Percentiles rank a stretch among this genome's conserved stretches.
Conservation (phyloP, 768 basidiomycete species). For the Russula sp. region DNA sequence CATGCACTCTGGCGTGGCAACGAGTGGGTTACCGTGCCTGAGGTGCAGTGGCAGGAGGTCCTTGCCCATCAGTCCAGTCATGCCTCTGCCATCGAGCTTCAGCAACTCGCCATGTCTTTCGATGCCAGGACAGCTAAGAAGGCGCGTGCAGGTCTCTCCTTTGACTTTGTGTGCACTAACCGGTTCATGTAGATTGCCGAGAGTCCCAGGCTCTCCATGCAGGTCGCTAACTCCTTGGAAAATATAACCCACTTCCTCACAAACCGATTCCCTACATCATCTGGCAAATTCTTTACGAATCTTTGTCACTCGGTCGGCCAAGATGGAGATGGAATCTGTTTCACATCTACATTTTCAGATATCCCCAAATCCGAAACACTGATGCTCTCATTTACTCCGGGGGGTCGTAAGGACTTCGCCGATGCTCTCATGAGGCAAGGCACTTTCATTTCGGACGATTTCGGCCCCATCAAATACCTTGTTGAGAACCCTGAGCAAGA, state of each 20-base stretch:
- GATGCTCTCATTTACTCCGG: slow-evolving; percentile 46
- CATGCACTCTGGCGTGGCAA: slow-evolving; percentile 46
- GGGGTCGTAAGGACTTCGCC: slow-evolving; percentile 45
- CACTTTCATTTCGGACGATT: slow-evolving; percentile 27
- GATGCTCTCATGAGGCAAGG: slow-evolving; percentile 30
- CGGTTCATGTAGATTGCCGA: slow-evolving; percentile 7
- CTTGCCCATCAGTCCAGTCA: slow-evolving; percentile 26
- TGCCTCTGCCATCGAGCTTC: slow-evolving; percentile 50
- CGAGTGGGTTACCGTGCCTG: slow-evolving; percentile 58
- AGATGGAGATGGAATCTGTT: slow-evolving; percentile 30
- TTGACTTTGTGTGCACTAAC: not conserved
- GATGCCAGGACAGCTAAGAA: slow-evolving; percentile 34
- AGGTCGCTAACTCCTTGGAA: slow-evolving; percentile 38
- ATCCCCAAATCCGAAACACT: slow-evolving; percentile 35
- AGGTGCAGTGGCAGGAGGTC: slow-evolving; percentile 42
- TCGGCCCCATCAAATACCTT: slow-evolving; percentile 42
- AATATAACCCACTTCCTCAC: slow-evolving; percentile 47
- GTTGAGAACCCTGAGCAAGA: slow-evolving; percentile 41
- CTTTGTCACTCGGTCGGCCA: slow-evolving; percentile 40
- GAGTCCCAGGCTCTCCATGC: slow-evolving; percentile 23
- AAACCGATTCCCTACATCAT: slow-evolving; percentile 32
- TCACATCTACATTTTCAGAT: slow-evolving; percentile 33
- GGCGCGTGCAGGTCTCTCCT: slow-evolving; percentile 22
- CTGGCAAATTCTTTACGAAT: slow-evolving; percentile 42
- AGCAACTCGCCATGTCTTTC: slow-evolving; percentile 62